Evolutionary conservation across 768 basidiomycete species (phyloP).

Genomic region (Lactarius hengduanensis): DNA sequence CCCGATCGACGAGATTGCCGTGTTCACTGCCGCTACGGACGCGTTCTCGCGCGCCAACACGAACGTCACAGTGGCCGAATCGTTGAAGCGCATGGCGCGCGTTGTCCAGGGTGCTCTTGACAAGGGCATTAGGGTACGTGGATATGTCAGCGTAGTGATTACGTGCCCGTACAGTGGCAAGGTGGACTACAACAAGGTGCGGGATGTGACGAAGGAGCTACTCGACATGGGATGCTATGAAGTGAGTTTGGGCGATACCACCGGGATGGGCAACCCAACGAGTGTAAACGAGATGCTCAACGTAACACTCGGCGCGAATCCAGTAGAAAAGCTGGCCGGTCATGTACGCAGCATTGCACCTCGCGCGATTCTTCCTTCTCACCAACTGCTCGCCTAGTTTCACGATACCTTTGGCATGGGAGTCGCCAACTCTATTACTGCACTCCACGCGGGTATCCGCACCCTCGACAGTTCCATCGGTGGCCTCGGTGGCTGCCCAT

Average conservation of each 20-base stretch:
- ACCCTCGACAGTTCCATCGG: constrained; percentile 84
- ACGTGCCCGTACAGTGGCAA: constrained; percentile 85
- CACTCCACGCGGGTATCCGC: constrained; percentile 69
- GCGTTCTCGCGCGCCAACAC: constrained; percentile 84
- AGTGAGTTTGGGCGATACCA: constrained; percentile 89
- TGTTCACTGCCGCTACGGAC: constrained; percentile 89
- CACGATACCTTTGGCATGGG: constrained; percentile 90
- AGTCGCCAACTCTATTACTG: constrained; percentile 70
- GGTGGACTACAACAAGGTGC: constrained; percentile 61
- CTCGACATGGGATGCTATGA: constrained; percentile 94
- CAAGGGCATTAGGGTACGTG: constrained; percentile 67
- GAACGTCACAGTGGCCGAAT: constrained; percentile 70
- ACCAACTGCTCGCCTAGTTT: constrained; percentile 48
- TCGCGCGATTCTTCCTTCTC: background rate
- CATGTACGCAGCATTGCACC: constrained; percentile 44
- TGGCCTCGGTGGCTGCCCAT: constrained; percentile 93
- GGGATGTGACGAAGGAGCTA: constrained; percentile 67
- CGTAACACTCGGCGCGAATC: constrained; percentile 60
- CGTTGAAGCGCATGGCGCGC: constrained; percentile 57
- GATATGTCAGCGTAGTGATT: constrained; percentile 83
- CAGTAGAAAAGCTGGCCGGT: constrained; percentile 68
- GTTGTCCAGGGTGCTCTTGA: constrained; percentile 63
- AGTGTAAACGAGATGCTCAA: constrained; percentile 67
- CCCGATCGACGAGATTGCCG: constrained; percentile 77
- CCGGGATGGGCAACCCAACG: constrained; percentile 77